Conservation (phyloP, 768 basidiomycete genomes). For the Leccinum imitatum region DNA sequence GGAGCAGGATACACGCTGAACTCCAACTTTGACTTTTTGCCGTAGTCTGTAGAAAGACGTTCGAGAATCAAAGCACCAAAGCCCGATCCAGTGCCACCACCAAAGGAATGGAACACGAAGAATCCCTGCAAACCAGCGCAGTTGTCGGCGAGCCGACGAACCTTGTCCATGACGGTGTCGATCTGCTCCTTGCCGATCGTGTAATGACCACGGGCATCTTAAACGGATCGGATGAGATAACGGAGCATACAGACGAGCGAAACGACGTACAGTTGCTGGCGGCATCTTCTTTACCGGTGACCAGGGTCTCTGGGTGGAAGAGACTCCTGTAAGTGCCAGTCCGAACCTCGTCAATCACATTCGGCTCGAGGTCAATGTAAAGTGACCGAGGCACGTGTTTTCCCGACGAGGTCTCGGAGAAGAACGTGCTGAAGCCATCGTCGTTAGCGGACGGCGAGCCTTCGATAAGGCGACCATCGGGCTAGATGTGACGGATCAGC, state of each 20-base stretch:
- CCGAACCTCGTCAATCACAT: conserved; percentile 96
- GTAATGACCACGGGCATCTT: conserved; percentile 97
- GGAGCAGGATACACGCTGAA: conserved; percentile 97
- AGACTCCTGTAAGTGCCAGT: conserved; percentile 94
- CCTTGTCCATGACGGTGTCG: conserved; percentile 93
- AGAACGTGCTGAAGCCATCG: conserved; percentile 98
- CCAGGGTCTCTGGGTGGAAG: conserved; percentile 98
- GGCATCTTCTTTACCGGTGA: conserved; percentile 99
- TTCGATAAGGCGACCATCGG: conserved; percentile 89
- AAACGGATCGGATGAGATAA: conserved; percentile 5
- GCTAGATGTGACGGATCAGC: conserved; percentile 49
- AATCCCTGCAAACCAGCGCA: conserved; percentile 97
- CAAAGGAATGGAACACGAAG: conserved; percentile 99
- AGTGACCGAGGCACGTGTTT: conserved; percentile 98
- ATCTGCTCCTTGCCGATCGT: conserved; percentile 98
- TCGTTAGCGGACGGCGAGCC: conserved; percentile 73
- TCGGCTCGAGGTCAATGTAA: conserved; percentile 96
- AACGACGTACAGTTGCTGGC: conserved; percentile 89
- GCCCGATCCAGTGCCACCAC: conserved; percentile 98
- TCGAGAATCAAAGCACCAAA: conserved; percentile 97
- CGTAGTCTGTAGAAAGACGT: conserved; percentile 94
- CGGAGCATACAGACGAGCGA: neutral
- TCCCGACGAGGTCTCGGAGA: conserved; percentile 94
- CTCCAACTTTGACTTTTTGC: conserved; percentile 98
- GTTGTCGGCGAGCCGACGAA: conserved; percentile 93